Evolutionary conservation across 148 eudicot species (phyloP), one percentile per base, ranked within the genome.

Genomic region (Hydrangea macrophylla): DNA sequence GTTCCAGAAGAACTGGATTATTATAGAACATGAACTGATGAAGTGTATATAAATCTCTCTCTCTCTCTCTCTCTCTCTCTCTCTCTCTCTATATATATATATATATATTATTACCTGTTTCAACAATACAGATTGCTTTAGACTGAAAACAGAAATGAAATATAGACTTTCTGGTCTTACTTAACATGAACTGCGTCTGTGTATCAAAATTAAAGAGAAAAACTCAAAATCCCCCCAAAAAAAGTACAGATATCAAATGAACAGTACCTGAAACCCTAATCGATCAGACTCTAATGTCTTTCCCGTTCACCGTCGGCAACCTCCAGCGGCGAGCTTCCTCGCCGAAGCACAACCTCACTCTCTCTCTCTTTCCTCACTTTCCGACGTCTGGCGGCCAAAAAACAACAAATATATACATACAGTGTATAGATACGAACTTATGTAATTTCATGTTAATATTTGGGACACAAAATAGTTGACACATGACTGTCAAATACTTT

Each of bases 211-310:
- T 48, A 48, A 18, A 48, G 18, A 48, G 17, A 48, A 12, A 48
- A 48, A n/a, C 56, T 18, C 10, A 2, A 53, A 53, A n/a, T 53
- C 24, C 22, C 53, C 53, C 5, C 17, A 48, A 48, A 48, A 45
- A 2, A 48, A 17, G 17, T 15, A 55, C 40, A 40, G 0, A 11
- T 20, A 2, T 13, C 12, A 12, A 70, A 71, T 61, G 56, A 60
- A 64, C 55, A 75, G 25, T 73, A 91, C 92, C 97, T 85, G 87
- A 79, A 85, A 81, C 83, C 92, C 96, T 79, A 84, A 7, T 39
- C 36, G 18, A 67, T 81, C 83, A 32, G 26, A 61, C 70, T 54
- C 26, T 37, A 17, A 10, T 23, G 55, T 27, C 60, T 58, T 48
- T 73, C 81, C 1, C 83, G 75, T 9, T 66, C 78, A n/a, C 31